phyloP scores from a whole-genome alignment of 306 rosid genomes.

The Lathyrus aphaca region DNA sequence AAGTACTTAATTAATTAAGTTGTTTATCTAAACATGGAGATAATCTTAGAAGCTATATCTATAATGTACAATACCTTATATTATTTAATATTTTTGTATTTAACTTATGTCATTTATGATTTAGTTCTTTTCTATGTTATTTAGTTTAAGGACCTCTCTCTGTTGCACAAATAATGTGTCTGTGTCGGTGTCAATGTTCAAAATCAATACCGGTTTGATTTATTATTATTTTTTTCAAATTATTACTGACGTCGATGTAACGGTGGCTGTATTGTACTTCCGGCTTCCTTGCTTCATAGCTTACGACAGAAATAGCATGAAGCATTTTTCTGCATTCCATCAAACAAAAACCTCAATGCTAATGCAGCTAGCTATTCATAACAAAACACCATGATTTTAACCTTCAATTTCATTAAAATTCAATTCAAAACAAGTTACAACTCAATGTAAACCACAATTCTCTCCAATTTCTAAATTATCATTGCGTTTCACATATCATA shows the following conservation, averaged over 20 bases:
- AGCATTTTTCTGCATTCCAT: too few relatives aligned
- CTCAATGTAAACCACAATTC: slow-evolving; percentile 2
- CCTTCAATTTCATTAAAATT: slow-evolving; percentile 28
- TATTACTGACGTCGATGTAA: too few relatives aligned
- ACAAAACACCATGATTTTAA: slow-evolving; percentile 13
- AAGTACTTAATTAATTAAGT: background rate
- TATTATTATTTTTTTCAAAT: too few relatives aligned
- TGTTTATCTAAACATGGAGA: background rate
- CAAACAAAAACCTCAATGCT: too few relatives aligned
- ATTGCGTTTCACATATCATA: background rate
- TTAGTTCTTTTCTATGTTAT: background rate
- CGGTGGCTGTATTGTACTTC: too few relatives aligned
- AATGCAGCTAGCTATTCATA: slow-evolving; percentile 14
- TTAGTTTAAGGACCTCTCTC: background rate
- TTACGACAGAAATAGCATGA: too few relatives aligned
- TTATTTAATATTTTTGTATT: background rate
- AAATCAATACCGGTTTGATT: too few relatives aligned
- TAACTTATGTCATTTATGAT: slow-evolving; percentile 7
- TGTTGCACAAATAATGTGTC: too few relatives aligned
- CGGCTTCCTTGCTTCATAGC: too few relatives aligned
- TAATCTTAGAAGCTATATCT: too few relatives aligned
- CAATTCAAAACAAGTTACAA: slow-evolving; percentile 8
- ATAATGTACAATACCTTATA: too few relatives aligned
- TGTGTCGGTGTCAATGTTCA: too few relatives aligned
- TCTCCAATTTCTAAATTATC: background rate